phyloP scores from a whole-genome alignment of 768 basidiomycete species.

The Leccinellum albellum region DNA sequence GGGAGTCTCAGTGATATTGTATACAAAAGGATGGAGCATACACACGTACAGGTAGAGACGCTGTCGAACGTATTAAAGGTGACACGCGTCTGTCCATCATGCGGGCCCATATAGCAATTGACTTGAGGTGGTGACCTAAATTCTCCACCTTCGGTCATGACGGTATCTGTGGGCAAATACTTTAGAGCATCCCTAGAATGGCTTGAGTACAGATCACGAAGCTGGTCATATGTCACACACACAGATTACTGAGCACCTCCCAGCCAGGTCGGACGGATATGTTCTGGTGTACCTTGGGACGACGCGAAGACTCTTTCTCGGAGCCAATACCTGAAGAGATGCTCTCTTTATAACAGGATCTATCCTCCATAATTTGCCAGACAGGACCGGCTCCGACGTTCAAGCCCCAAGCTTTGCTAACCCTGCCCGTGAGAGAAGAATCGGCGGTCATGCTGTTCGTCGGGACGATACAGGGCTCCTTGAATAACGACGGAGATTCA shows the following conservation, averaged over 20 bases:
- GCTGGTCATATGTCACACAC: constrained; percentile 35
- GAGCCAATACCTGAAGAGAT: constrained; percentile 20
- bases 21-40: constrained; percentile 9
- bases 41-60: constrained; percentile 57
- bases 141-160: constrained; percentile 48
- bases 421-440: constrained; percentile 44
- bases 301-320: constrained; percentile 45
- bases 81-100: constrained; percentile 46
- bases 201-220: constrained; percentile 5
- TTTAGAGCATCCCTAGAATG: constrained; percentile 46
- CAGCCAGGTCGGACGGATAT: constrained; percentile 43
- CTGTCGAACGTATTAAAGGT: constrained; percentile 55
- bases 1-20: not conserved
- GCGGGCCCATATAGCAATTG: constrained; percentile 64
- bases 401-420: constrained; percentile 68
- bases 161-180: constrained; percentile 57
- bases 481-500: constrained; percentile 49
- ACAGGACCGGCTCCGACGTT: constrained; percentile 74
- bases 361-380: constrained; percentile 77
- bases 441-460: constrained; percentile 58
- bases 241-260: constrained; percentile 47
- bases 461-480: constrained; percentile 34
- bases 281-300: constrained; percentile 56
- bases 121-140: constrained; percentile 52
- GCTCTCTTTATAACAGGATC: constrained; percentile 74